phyloP scores from a whole-genome alignment of 805 yeast genomes.

The Ascoidea tarda region DNA sequence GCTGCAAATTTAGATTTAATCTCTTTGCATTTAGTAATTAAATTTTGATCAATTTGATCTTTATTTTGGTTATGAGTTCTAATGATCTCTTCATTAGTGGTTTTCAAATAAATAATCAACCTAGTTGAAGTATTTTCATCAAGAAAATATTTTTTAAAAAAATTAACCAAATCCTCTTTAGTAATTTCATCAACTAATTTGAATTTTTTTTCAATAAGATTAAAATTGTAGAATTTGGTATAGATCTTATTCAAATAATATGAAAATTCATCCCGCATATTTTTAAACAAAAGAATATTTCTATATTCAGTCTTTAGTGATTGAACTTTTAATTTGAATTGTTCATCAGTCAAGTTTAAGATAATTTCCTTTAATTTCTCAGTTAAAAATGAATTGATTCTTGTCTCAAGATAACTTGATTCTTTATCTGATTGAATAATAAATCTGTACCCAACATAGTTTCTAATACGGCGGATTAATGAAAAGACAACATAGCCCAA shows the following conservation, averaged over 20 bases:
- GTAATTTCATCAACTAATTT: slow-evolving; percentile 36
- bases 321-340: slow-evolving; percentile 51
- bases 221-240: slow-evolving; percentile 70
- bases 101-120: slow-evolving; percentile 44
- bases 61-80: neutral
- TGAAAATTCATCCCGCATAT: slow-evolving; percentile 59
- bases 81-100: slow-evolving; percentile 21
- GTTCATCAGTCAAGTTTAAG: slow-evolving; percentile 39
- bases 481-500: slow-evolving; percentile 78
- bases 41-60: neutral
- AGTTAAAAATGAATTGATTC: slow-evolving; percentile 56
- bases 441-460: slow-evolving; percentile 52
- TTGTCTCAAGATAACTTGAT: slow-evolving; percentile 54
- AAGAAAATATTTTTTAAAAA: slow-evolving; percentile 33
- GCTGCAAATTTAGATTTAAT: neutral
- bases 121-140: slow-evolving; percentile 27
- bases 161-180: slow-evolving; percentile 39
- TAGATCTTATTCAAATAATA: slow-evolving; percentile 55
- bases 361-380: slow-evolving; percentile 28
- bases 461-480: slow-evolving; percentile 28
- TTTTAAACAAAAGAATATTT: slow-evolving; percentile 59
- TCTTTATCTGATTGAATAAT: slow-evolving; percentile 75
- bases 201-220: slow-evolving; percentile 41
- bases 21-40: neutral
- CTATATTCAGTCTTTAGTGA: slow-evolving; percentile 41